phyloP scores from a whole-genome alignment of 495 filamentous ascomycete species.

The Penicillium egyptiacum region DNA sequence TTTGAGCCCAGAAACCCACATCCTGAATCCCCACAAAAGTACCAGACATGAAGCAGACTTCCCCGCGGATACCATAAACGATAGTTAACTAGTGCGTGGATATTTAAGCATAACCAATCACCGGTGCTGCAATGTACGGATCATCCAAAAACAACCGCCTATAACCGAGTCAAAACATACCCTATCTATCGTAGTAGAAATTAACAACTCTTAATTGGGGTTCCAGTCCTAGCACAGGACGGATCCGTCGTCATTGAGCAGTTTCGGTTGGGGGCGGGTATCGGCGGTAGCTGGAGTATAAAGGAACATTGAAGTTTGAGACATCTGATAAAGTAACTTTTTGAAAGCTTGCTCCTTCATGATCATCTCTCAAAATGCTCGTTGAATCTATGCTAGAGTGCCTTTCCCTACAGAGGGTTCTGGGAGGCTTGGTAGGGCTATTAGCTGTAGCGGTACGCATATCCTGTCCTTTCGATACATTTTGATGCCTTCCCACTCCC shows the following conservation, averaged over 20 bases:
- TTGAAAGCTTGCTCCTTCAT: background rate
- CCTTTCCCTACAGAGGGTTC: constrained; percentile 19
- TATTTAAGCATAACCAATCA: constrained; percentile 12
- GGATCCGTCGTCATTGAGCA: constrained; percentile 22
- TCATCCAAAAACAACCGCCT: constrained; percentile 5
- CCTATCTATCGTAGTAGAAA: background rate
- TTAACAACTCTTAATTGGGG: background rate
- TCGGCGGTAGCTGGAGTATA: constrained; percentile 18
- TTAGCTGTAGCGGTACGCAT: constrained; percentile 23
- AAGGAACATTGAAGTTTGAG: constrained; percentile 15
- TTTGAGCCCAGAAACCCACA: background rate
- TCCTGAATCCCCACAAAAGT: constrained; percentile 3
- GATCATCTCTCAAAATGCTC: constrained; percentile 19
- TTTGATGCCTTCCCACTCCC: background rate
- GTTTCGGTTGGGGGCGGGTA: constrained; percentile 31
- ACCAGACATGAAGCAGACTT: background rate
- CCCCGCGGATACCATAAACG: constrained; percentile 7
- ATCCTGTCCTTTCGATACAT: background rate
- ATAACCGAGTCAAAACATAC: constrained; percentile 6
- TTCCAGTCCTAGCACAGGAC: background rate
- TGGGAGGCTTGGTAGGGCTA: constrained; percentile 22
- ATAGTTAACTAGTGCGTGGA: background rate
- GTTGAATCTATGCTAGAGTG: constrained; percentile 25
- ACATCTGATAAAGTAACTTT: background rate
- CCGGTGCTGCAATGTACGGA: background rate